Evolutionary conservation across 805 yeast species (phyloP).

Genomic region (Yamadazyma laniorum): DNA sequence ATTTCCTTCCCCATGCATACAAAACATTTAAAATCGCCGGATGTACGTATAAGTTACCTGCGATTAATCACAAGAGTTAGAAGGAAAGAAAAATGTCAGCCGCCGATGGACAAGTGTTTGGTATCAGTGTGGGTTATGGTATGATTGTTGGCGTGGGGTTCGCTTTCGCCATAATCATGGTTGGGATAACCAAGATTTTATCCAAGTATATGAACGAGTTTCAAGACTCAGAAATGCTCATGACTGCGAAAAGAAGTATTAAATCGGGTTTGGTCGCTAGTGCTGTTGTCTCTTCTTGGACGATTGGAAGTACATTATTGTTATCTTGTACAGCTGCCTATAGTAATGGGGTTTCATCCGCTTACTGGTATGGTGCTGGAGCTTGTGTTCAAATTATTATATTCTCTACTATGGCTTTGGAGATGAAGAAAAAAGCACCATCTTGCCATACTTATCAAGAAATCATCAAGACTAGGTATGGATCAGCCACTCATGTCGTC

Average conservation of each 20-base stretch:
- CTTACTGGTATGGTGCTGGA: constrained; percentile 38
- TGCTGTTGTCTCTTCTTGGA: constrained; percentile 46
- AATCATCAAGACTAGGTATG: constrained; percentile 35
- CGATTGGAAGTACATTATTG: constrained; percentile 46
- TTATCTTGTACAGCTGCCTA: constrained; percentile 10
- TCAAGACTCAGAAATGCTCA: constrained; percentile 44
- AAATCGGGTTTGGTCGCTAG: constrained; percentile 39
- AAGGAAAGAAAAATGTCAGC: constrained; percentile 1
- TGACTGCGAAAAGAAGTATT: constrained; percentile 44
- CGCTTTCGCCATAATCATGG: constrained; percentile 40
- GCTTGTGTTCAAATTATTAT: constrained; percentile 37
- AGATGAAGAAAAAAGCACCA: constrained; percentile 41
- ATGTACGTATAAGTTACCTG: too few species aligned
- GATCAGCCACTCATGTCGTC: constrained; percentile 21
- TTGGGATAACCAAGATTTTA: constrained; percentile 29
- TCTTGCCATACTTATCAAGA: constrained; percentile 43
- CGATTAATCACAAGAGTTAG: too few species aligned
- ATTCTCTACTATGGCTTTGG: constrained; percentile 37
- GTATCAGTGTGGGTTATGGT: constrained; percentile 36
- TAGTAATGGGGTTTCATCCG: constrained; percentile 29
- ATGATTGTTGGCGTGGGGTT: constrained; percentile 44
- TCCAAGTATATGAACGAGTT: constrained; percentile 36
- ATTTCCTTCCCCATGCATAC: too few species aligned
- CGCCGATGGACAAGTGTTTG: constrained; percentile 11
- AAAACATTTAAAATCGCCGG: too few species aligned